Percentiles rank a stretch among this genome's conserved stretches.
Conservation (phyloP, 805 yeast species). For the Kodamaea laetipori region DNA sequence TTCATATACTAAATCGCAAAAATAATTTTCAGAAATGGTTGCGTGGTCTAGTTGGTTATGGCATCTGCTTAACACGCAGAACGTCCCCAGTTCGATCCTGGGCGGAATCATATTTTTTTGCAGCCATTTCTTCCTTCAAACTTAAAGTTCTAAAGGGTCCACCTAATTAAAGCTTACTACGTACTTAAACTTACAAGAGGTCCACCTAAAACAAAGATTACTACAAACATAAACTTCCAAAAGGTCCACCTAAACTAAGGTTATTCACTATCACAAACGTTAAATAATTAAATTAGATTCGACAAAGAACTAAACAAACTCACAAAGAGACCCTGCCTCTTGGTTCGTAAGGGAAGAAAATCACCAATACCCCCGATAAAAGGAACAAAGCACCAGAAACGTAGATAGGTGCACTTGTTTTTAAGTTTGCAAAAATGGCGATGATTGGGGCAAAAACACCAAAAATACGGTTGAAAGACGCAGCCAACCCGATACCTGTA, state of each 20-base stretch:
- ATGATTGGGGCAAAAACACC: conserved; percentile 63
- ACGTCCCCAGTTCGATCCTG: conserved; percentile 99
- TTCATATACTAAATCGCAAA: no score
- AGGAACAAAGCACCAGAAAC: conserved; percentile 60
- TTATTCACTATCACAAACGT: no score
- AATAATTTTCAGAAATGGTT: conserved; percentile 51
- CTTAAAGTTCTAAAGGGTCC: no score
- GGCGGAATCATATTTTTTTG: conserved; percentile 78
- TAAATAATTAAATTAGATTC: conserved; percentile 5
- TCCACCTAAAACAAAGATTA: neutral
- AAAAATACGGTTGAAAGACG: conserved; percentile 54
- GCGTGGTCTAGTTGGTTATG: conserved; percentile 99
- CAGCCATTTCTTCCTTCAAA: neutral
- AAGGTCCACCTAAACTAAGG: no score
- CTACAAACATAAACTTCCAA: no score
- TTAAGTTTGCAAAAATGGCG: conserved; percentile 49
- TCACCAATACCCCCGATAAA: conserved; percentile 37
- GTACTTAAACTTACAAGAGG: neutral
- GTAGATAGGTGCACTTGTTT: conserved; percentile 61
- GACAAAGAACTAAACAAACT: neutral
- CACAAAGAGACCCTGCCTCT: conserved; percentile 23
- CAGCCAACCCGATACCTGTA: conserved; percentile 61
- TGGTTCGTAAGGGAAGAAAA: conserved; percentile 54
- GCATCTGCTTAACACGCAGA: conserved; percentile 99
- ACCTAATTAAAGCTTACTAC: neutral